Percentiles rank a stretch among this genome's conserved stretches.
These are phyloP conservation scores for Elsinoe perseae DNA, from an alignment of 2,329 filamentous ascomycete species.

Conservation along the genomic window DNA sequence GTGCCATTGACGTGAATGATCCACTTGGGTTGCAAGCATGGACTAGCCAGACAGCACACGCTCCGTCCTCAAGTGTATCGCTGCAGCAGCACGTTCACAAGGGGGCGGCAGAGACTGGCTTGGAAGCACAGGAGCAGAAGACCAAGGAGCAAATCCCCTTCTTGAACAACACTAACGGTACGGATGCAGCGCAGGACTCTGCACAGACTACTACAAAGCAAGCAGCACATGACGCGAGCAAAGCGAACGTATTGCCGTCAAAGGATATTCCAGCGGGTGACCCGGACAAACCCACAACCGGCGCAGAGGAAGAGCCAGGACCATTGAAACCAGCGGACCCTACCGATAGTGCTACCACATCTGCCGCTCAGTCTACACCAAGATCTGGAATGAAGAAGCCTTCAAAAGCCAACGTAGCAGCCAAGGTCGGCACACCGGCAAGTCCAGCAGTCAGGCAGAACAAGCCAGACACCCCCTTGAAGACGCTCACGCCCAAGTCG, in stretches of 20 bases:
- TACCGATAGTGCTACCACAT: slow-evolving; percentile 17
- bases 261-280: slow-evolving; percentile 30
- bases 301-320: slow-evolving; percentile 35
- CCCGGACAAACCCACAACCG: slow-evolving; percentile 39
- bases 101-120: neutral
- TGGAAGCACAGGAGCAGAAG: neutral
- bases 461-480: slow-evolving; percentile 1
- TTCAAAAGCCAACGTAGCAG: slow-evolving; percentile 3
- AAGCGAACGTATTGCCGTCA: slow-evolving; percentile 17
- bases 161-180: neutral
- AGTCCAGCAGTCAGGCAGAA: slow-evolving; percentile 17
- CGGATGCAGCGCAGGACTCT: neutral
- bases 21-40: neutral
- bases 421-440: slow-evolving; percentile 16
- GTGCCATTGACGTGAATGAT: neutral
- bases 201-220: neutral
- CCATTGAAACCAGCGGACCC: slow-evolving; percentile 21
- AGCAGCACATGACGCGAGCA: neutral
- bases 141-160: neutral
- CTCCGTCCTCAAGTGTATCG: neutral
- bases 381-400: slow-evolving; percentile 19
- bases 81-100: neutral
- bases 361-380: slow-evolving; percentile 19
- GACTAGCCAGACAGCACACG: neutral
- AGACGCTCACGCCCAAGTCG: slow-evolving; percentile 17